Base-by-base conservation (phyloP, 2,329 filamentous ascomycete genomes). In the Ophiognomonia clavigignenti-juglandacearum region DNA sequence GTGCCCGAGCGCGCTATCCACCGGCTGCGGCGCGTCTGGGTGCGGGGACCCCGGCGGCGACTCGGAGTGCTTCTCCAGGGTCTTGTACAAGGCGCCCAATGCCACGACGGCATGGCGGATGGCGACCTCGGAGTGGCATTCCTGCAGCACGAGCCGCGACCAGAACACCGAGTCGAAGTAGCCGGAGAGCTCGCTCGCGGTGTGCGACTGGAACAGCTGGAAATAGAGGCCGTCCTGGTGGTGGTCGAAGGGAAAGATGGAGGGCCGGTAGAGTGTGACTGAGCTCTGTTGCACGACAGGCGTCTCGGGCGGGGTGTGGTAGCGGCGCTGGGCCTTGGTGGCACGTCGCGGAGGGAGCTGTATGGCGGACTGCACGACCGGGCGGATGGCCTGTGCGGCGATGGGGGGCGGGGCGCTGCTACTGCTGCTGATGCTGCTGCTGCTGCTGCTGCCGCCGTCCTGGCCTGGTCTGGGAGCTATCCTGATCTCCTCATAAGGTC, bases 161-260 rank as follows among this genome's bases (percentile, higher is more conserved):
- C 82, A 86, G 57, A 86, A 86, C 2, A 74, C 69, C 18, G 74
- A 77, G 57, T 85, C 78, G 51, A 86, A 86, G 59, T 82, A 85
- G 11, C 83, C 82, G 0, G 82, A 83, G 6, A 86, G 66, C 56
- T 83, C 80, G 39, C 66, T 75, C 2, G 81, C 78, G 0, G 83
- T 84, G 36, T 78, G 77, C 22, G 74, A 68, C 35, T 75, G 74
- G 56, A 85, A 85, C 11, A 83, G 64, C 47, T 80, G 73, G 56
- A 84, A 84, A 55, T 84, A 84, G 40, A 74, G 71, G 16, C 68
- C 71, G 51, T 85, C 80, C 39, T 69, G 66, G 19, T 39, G 40
- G 5, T 70, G 64, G 44, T 68, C 64, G 24, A 83, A 71, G 7
- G 72, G 65, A n/a, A 80, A 63, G 19, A 60, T 65, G 11, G 73